phyloP scores from a whole-genome alignment of 2,329 filamentous ascomycete genomes.

The Drechmeria coniospora region DNA sequence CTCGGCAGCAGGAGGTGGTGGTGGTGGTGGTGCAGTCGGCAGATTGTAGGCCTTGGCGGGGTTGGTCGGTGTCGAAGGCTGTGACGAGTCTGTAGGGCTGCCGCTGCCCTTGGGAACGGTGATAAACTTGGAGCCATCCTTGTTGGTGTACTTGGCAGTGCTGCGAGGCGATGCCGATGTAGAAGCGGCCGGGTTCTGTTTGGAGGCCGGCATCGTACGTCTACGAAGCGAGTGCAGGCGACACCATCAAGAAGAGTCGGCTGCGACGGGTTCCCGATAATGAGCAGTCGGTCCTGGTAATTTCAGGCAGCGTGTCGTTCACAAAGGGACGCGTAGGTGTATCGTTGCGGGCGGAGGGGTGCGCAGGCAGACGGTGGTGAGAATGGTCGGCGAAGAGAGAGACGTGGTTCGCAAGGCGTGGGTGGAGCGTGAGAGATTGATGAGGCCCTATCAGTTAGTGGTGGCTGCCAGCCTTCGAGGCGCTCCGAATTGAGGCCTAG shows the following conservation, averaged over 20 bases:
- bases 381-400: not conserved
- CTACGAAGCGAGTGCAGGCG: constrained; percentile 17
- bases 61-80: constrained; percentile 34
- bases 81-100: constrained; percentile 35
- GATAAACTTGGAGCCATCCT: constrained; percentile 55
- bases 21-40: constrained; percentile 4
- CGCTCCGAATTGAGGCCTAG: constrained; percentile 20
- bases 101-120: constrained; percentile 41
- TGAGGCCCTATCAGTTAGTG: not conserved
- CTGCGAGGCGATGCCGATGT: constrained; percentile 35
- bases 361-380: not conserved
- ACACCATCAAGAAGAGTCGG: constrained; percentile 22
- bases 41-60: constrained; percentile 18
- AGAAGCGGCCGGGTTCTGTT: constrained; percentile 32
- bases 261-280: too few species aligned
- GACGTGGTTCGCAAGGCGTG: not conserved
- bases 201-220: constrained; percentile 35
- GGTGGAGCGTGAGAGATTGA: not conserved
- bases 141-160: constrained; percentile 49
- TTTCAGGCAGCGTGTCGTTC: not conserved
- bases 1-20: constrained; percentile 12
- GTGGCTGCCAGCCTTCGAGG: constrained; percentile 4
- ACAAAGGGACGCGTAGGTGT: not conserved
- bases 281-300: constrained; percentile 4
- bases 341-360: not conserved